Conservation (phyloP, 202 grass and related monocot genomes). For the Cymbopogon flexuosus region DNA sequence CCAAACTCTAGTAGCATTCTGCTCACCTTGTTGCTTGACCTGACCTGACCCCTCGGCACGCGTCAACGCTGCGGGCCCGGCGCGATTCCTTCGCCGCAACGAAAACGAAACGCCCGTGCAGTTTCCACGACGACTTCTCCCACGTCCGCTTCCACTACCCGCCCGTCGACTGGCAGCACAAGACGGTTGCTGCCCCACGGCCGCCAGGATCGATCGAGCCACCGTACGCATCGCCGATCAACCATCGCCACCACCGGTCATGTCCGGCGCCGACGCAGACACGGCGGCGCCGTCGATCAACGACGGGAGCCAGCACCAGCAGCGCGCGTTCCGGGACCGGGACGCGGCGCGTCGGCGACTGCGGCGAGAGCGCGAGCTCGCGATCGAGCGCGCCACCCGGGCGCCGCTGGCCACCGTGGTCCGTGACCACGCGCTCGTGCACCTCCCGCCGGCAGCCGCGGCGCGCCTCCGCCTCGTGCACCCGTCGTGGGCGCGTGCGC, state of each 20-base stretch:
- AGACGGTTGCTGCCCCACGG: neutral
- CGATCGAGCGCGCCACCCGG: neutral
- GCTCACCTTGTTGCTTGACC: neutral
- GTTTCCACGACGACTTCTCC: neutral
- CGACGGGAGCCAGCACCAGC: neutral
- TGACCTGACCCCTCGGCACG: neutral
- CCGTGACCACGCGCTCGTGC: conserved; percentile 37
- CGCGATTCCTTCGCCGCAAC: neutral
- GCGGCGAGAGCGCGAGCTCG: neutral
- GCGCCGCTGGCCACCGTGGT: conserved; percentile 38
- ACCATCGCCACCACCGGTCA: neutral
- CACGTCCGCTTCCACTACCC: neutral
- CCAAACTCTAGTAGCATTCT: neutral
- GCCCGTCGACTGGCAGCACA: neutral
- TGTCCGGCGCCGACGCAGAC: neutral
- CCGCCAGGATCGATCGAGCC: too few relatives aligned
- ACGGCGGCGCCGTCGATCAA: neutral
- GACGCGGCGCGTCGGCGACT: neutral
- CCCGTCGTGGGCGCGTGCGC: conserved; percentile 22
- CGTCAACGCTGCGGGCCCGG: neutral
- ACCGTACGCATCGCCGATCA: neutral
- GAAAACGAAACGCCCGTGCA: neutral
- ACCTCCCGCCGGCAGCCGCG: conserved; percentile 26
- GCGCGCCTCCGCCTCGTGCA: conserved; percentile 44
- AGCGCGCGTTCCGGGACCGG: neutral